Base-by-base conservation (phyloP, 2,329 filamentous ascomycete species). In the Ophiostoma perfectum region DNA sequence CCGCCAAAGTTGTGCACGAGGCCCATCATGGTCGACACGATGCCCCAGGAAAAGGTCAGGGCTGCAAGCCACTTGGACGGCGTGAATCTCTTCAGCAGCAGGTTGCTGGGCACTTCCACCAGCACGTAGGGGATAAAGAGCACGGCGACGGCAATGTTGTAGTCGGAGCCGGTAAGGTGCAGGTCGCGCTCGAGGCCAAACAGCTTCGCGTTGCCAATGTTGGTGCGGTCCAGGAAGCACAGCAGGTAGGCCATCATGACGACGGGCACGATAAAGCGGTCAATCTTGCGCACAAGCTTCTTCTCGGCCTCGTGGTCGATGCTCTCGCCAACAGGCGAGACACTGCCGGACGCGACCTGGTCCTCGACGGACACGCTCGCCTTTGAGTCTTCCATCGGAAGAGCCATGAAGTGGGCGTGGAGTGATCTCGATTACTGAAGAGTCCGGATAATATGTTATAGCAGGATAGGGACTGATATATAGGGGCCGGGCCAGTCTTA, bases 21-120 rank as follows among this genome's bases (percentile, higher is more conserved):
- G 0, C 90, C 91, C 0, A 86, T 90, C 73, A 88, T 82, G 0
- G 87, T 87, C n/a, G 90, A 87, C 60, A 92, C 81, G 69, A 90
- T 80, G 3, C 88, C 88, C 88, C 89, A 91, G 1, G 82, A 75
- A 3, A 82, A 75, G 47, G 87, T 84, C 73, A 91, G 90, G 75
- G 88, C 84, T 4, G 87, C 81, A 70, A 91, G 79, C 81, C 88
- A 90, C 64, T 84, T 80, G 65, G 84, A 83, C 1, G 88, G 88
- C 1, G 81, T 85, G 72, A 89, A 81, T 70, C 83, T 83, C 75
- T 89, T 88, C 62, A 90, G 78, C 2, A 89, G 81, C 8, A 90
- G 79, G 73, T 90, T 90, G 65, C 84, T 87, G 0, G 88, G 88
- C 2, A 90, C 81, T 75, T 90, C 87, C 73, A 89, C 87, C 52